Evolutionary conservation across 192 early-diverging fungal genomes (phyloP).

Genomic region (Coemansia sp.): DNA sequence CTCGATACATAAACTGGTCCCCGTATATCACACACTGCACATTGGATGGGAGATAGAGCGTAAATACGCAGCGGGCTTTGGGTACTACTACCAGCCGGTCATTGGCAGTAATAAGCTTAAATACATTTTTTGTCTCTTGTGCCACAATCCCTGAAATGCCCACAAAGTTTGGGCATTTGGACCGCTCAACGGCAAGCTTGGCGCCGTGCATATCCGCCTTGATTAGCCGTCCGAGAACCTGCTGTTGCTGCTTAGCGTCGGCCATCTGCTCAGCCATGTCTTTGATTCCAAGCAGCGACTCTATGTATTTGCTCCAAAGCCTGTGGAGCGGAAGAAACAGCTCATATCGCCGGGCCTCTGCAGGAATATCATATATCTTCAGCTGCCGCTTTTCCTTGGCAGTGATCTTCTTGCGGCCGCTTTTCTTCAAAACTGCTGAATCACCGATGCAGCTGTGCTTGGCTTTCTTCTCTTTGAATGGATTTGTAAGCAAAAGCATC

Average conservation of each 20-base stretch:
- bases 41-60: constrained; percentile 34
- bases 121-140: constrained; percentile 86
- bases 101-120: constrained; percentile 70
- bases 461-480: constrained; percentile 26
- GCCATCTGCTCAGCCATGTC: constrained; percentile 27
- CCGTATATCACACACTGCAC: constrained; percentile 67
- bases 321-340: constrained; percentile 70
- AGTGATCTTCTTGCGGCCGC: constrained; percentile 59
- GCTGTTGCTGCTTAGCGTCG: constrained; percentile 43
- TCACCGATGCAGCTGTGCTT: constrained; percentile 12
- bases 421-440: neutral
- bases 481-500: constrained; percentile 37
- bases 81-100: constrained; percentile 67
- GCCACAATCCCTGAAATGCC: constrained; percentile 77
- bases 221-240: constrained; percentile 23
- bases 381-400: constrained; percentile 58
- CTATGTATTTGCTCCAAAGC: constrained; percentile 78
- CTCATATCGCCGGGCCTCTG: constrained; percentile 52
- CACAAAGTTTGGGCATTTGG: constrained; percentile 76
- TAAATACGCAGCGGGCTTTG: constrained; percentile 65
- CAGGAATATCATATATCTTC: constrained; percentile 65
- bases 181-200: constrained; percentile 65
- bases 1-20: constrained; percentile 69
- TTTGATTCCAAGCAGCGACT: constrained; percentile 55
- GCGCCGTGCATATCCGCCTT: constrained; percentile 90